Base-by-base conservation (phyloP, 768 basidiomycete species). In the Leccinum barrowsii region DNA sequence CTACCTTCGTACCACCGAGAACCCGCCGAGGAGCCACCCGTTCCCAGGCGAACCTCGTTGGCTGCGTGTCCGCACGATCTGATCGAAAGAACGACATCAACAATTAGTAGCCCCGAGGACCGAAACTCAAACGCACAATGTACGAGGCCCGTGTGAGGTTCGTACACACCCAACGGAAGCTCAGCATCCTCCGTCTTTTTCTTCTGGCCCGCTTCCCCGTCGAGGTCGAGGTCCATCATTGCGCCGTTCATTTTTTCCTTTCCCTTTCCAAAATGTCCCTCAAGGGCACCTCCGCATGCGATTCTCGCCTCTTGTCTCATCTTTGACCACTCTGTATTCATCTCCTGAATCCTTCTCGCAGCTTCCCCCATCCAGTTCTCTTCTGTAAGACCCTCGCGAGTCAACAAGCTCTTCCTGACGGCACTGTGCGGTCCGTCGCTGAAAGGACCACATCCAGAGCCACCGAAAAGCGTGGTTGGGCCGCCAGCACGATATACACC, bases 301-400 rank as follows among this genome's bases (percentile, higher is more conserved):
- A 75, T 81, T 63, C 85, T 67, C 17, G 78, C 76, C 52, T 85
- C 82, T 63, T 72, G 77, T 60, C 90, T 75, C 67, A 82, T 81
- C 67, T 77, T 80, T 24, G 76, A 63, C 85, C 85, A 91, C 62
- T 85, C 85, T 28, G 80, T 75, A 51, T 86, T 87, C 46, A 85
- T 77, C 48, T 90, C 85, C 5, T 75, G 65, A 2, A 86, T 85
- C 34, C 87, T 80, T 64, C 76, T 78, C 1, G 94, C 89, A 60
- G 86, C 86, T 73, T 87, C 82, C 67, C 73, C 79, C 90, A 98
- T 95, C 94, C 94, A 98, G 67, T 96, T 96, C 64, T 94, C 90
- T 67, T 85, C 87, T 35, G 82, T 86, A 10, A 96, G 82, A 1
- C 92, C 91, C 59, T 91, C 88, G n/a, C 89, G 78, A 47, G 84